Evolutionary conservation across 768 basidiomycete species (phyloP), one percentile per base, ranked within the genome.

Genomic region (Suillus alpinus): DNA sequence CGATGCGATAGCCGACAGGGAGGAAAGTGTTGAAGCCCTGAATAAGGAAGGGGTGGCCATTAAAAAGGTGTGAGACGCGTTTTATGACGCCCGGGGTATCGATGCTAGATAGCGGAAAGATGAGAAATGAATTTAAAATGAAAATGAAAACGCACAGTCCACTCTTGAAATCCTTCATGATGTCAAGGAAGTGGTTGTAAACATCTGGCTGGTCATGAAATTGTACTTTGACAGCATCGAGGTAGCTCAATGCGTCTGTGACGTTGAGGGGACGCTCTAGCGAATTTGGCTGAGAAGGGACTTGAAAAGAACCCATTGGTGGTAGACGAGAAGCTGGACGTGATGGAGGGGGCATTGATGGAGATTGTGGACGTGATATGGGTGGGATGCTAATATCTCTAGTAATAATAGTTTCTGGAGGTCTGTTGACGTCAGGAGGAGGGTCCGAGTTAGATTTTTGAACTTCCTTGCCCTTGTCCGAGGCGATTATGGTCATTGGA

Each of bases 1-100:
- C 94, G 72, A 99, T 98, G 52, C 92, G 88, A 71, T 98, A 99
- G 16, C 96, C 96, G 23, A 85, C 82, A 3, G 96, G 96, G 12
- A 99, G 83, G 76, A 98, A 99, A 0, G 95, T 97, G 76, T 98
- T 98, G 83, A 99, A 99, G 10, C 95, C 95, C 74, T 96, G 94
- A 50, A 99, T 98, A 62, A 99, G 89, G 6, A 79, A 71, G 0
- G 93, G 92, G 68, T 97, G 94, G 2, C 92, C 93, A 59, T 87
- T 85, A 78, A 99, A 98, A 29, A 99, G 86, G 53, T 88, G 84
- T 1, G 95, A 96, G 32, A 98, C 96, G 57, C 95, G 92, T 69
- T 88, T 88, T 69, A 99, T 99, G 51, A 99, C 96, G 40, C 94
- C 95, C 0, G 96, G 96, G 0, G 96, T 99, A 75, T 98, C 95